A percentile compares a stretch with the other conserved stretches of the same genome.
Evolutionary conservation across 257 asterid species (phyloP).

Genomic region (Gentiana dahurica): DNA sequence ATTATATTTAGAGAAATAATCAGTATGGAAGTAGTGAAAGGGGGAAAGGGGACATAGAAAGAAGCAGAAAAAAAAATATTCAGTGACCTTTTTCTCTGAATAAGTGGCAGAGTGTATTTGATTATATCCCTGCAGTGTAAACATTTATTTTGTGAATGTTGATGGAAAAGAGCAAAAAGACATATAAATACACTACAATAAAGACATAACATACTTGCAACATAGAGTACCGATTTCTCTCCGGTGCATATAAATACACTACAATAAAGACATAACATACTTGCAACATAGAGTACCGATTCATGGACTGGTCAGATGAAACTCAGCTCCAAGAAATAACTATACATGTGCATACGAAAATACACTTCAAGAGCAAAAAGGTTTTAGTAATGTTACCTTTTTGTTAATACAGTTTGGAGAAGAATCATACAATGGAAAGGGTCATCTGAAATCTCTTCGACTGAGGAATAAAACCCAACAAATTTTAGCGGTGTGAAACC

Average conservation of each 20-base stretch:
- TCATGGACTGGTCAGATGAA: background rate
- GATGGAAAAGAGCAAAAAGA: background rate
- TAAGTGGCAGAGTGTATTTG: constrained; percentile 31
- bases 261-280: background rate
- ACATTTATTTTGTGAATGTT: background rate
- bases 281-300: background rate
- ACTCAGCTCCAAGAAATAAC: background rate
- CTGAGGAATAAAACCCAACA: constrained; percentile 21
- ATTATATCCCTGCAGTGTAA: constrained; percentile 45
- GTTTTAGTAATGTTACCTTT: constrained; percentile 28
- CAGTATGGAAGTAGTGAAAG: constrained; percentile 3
- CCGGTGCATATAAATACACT: background rate
- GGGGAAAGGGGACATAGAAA: constrained; percentile 9
- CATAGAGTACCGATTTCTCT: no score
- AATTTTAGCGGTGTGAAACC: background rate
- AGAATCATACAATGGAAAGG: constrained; percentile 25
- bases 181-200: no score
- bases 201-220: no score
- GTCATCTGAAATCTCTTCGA: constrained; percentile 24
- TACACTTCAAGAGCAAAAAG: no score
- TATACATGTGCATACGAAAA: background rate
- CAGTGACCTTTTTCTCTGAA: constrained; percentile 50
- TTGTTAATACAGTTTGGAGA: constrained; percentile 37
- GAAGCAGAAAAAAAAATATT: background rate
- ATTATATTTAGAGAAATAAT: constrained; percentile 15